phyloP scores from a whole-genome alignment of 2,329 filamentous ascomycete genomes.

The Apiospora arundinis region DNA sequence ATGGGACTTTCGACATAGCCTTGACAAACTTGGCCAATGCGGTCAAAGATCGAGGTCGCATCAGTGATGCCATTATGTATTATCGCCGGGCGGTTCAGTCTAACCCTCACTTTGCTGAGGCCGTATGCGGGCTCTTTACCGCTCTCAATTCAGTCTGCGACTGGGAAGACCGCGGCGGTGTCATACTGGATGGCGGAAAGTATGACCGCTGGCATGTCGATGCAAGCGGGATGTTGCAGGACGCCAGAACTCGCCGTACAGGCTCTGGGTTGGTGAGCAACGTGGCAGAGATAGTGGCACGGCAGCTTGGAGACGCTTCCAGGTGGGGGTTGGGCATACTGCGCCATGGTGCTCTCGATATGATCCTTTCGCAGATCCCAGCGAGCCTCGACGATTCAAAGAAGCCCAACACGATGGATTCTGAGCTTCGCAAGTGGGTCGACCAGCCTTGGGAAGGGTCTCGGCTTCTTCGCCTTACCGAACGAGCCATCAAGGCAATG shows the following conservation, averaged over 20 bases:
- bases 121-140: constrained; percentile 93
- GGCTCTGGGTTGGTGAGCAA: constrained; percentile 85
- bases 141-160: constrained; percentile 96
- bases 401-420: constrained; percentile 35
- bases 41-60: constrained; percentile 93
- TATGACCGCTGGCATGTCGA: constrained; percentile 95
- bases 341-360: constrained; percentile 57
- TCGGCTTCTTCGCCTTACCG: constrained; percentile 80
- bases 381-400: constrained; percentile 29
- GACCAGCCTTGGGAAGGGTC: constrained; percentile 88
- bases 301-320: constrained; percentile 85
- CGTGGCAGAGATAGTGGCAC: constrained; percentile 88
- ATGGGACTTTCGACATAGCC: constrained; percentile 95
- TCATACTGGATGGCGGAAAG: constrained; percentile 73
- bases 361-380: constrained; percentile 55
- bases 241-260: constrained; percentile 66
- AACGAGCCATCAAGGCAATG: constrained; percentile 79
- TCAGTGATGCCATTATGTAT: constrained; percentile 89
- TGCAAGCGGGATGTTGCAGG: constrained; percentile 79
- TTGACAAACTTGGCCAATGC: constrained; percentile 96
- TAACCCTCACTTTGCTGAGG: constrained; percentile 97
- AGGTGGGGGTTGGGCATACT: constrained; percentile 81
- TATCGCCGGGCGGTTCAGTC: constrained; percentile 88
- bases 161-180: constrained; percentile 89
- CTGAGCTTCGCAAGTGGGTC: constrained; percentile 65